These are phyloP conservation scores for Escovopsis sp. DNA, from an alignment of 2,329 filamentous ascomycete species.

Conservation along the genomic window DNA sequence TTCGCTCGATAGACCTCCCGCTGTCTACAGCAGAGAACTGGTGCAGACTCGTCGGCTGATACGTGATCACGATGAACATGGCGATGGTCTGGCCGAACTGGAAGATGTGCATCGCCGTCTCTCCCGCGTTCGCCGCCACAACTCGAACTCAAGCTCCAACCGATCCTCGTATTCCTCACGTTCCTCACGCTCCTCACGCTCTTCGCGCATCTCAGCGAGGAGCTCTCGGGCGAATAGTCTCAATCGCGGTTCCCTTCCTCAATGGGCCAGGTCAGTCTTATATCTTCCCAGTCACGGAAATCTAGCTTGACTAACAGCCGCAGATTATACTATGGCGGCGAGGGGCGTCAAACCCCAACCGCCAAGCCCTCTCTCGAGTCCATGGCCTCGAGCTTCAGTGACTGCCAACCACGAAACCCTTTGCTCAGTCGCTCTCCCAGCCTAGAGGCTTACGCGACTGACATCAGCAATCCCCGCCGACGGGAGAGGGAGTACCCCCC, in stretches of 20 bases:
- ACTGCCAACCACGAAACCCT: constrained; percentile 32
- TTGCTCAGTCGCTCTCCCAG: constrained; percentile 34
- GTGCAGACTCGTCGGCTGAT: constrained; percentile 28
- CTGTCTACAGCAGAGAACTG: constrained; percentile 24
- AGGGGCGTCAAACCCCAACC: constrained; percentile 40
- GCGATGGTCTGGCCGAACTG: constrained; percentile 48
- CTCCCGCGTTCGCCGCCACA: constrained; percentile 38
- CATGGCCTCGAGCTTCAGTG: constrained; percentile 30
- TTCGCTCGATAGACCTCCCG: constrained; percentile 35
- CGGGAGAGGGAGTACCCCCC: constrained; percentile 24
- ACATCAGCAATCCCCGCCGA: constrained; percentile 30
- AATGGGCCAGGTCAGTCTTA: constrained; percentile 36
- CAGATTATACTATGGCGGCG: constrained; percentile 56
- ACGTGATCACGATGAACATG: constrained; percentile 47
- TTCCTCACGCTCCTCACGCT: constrained; percentile 40
- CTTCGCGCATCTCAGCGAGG: constrained; percentile 32
- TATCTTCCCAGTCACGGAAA: constrained; percentile 1
- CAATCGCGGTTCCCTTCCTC: constrained; percentile 29
- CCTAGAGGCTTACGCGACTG: constrained; percentile 30
- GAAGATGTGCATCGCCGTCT: constrained; percentile 36
- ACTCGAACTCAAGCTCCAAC: constrained; percentile 28
- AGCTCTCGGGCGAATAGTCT: constrained; percentile 35
- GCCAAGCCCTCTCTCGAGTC: constrained; percentile 28
- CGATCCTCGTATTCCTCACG: constrained; percentile 18
- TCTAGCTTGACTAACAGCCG: constrained; percentile 4